Evolutionary conservation across 352 stramenopile species (phyloP).

Genomic region (Pythium phragmiticola): DNA sequence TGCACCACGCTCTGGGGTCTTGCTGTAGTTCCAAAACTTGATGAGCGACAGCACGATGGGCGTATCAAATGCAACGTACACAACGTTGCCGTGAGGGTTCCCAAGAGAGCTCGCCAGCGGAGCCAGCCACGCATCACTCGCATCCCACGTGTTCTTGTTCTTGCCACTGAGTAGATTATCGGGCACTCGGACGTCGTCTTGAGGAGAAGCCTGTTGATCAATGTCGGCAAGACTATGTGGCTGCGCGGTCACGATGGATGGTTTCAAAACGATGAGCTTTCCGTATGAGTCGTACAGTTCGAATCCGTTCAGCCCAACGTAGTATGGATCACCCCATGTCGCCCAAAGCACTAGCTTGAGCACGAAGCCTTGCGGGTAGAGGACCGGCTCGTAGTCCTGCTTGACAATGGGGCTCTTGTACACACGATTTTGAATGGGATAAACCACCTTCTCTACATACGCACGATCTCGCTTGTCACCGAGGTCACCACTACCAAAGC

Average conservation of each 20-base stretch:
- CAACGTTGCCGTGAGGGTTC: constrained; percentile 49
- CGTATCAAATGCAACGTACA: constrained; percentile 72
- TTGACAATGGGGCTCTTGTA: constrained; percentile 76
- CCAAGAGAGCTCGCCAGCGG: constrained; percentile 71
- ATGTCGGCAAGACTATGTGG: constrained; percentile 65
- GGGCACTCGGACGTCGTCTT: constrained; percentile 46
- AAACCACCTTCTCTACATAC: constrained; percentile 41
- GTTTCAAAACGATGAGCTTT: constrained; percentile 33
- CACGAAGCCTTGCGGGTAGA: constrained; percentile 83
- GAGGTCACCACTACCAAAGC: constrained; percentile 27
- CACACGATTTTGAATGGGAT: constrained; percentile 39
- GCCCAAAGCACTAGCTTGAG: constrained; percentile 82
- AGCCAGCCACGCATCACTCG: constrained; percentile 68
- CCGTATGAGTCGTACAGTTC: constrained; percentile 74
- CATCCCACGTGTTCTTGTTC: constrained; percentile 80
- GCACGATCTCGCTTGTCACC: constrained; percentile 16
- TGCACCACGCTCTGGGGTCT: constrained; percentile 79
- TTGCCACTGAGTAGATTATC: constrained; percentile 62
- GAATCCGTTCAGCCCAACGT: constrained; percentile 77
- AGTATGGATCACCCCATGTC: constrained; percentile 85
- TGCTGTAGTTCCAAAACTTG: constrained; percentile 91
- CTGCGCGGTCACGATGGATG: constrained; percentile 44
- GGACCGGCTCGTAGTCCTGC: constrained; percentile 86
- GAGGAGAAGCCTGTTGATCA: constrained; percentile 14
- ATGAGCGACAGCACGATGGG: constrained; percentile 77